Evolutionary conservation across 1,284 basidiomycete species (phyloP).

Genomic region (Ceratobasidium papillatum): DNA sequence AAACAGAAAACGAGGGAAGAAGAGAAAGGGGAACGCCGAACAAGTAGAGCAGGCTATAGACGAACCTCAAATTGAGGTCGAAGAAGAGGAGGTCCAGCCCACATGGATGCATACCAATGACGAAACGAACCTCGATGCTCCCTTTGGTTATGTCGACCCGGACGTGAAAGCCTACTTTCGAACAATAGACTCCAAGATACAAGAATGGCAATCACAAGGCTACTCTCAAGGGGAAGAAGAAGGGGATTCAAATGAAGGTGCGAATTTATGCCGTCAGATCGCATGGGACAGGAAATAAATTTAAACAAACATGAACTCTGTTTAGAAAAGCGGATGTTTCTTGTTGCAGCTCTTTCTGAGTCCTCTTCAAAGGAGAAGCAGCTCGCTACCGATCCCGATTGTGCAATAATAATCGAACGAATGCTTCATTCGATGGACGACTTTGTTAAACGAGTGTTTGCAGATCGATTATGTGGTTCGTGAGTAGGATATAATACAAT

Average conservation of each 20-base stretch:
- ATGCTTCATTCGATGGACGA: conserved; percentile 93
- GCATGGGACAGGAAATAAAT: conserved; percentile 22
- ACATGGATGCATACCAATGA: conserved; percentile 39
- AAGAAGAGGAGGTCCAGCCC: conserved; percentile 52
- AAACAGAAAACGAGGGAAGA: conserved; percentile 78
- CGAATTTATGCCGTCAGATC: conserved; percentile 46
- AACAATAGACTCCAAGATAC: conserved; percentile 84
- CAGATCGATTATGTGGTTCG: conserved; percentile 86
- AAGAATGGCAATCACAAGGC: conserved; percentile 72
- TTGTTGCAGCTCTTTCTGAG: conserved; percentile 83
- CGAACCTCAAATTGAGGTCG: conserved; percentile 48
- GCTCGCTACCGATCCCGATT: conserved; percentile 90
- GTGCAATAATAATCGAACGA: conserved; percentile 85
- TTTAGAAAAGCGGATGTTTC: conserved; percentile 81
- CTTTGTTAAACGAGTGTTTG: conserved; percentile 86
- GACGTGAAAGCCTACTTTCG: conserved; percentile 92
- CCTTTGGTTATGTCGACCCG: conserved; percentile 86
- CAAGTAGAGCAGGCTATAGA: conserved; percentile 48
- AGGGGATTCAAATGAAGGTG: conserved; percentile 79
- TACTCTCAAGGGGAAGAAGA: conserved; percentile 56
- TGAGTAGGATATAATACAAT: conserved; percentile 59
- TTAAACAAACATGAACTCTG: conserved; percentile 25
- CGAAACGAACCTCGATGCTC: conserved; percentile 66
- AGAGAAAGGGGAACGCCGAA: conserved; percentile 64
- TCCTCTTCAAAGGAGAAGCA: conserved; percentile 87